Conservation (phyloP, 257 asterid genomes). For the Parsonsia alboflavescens region DNA sequence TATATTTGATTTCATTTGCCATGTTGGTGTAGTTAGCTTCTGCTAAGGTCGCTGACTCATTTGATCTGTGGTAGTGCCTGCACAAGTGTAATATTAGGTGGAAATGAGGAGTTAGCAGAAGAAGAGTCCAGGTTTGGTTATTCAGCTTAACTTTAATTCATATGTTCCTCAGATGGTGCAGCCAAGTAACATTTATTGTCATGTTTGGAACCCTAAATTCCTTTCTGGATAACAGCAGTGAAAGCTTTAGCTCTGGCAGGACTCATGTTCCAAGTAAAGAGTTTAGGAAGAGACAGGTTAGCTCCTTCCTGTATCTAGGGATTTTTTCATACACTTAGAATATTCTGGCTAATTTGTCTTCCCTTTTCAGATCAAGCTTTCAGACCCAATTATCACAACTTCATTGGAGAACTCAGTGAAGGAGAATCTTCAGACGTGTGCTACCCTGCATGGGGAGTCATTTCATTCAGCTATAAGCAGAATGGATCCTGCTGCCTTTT, state of each 20-base stretch:
- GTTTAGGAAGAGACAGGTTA: constrained; percentile 91
- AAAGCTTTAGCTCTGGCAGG: constrained; percentile 56
- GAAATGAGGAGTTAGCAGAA: constrained; percentile 71
- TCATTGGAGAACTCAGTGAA: constrained; percentile 74
- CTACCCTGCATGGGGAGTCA: constrained; percentile 80
- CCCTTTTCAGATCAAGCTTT: constrained; percentile 61
- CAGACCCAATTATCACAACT: constrained; percentile 77
- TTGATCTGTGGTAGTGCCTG: constrained; percentile 51
- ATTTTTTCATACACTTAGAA: background rate
- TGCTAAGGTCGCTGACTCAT: constrained; percentile 19
- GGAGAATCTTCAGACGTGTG: constrained; percentile 87
- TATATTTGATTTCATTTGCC: constrained; percentile 10
- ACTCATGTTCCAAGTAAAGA: constrained; percentile 82
- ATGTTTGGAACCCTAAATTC: constrained; percentile 19
- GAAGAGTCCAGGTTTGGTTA: constrained; percentile 81
- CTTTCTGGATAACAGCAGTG: constrained; percentile 43
- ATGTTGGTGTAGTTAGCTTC: constrained; percentile 4
- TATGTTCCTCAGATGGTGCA: background rate
- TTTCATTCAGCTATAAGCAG: constrained; percentile 70
- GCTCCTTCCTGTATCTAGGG: constrained; percentile 13
- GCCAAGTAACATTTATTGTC: constrained; percentile 4
- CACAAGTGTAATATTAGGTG: constrained; percentile 82
- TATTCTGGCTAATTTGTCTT: constrained; percentile 11
- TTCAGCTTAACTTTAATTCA: background rate
- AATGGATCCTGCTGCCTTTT: constrained; percentile 78